Evolutionary conservation across 345 rosid species (phyloP).

Genomic region (Eucalyptus polybractea): DNA sequence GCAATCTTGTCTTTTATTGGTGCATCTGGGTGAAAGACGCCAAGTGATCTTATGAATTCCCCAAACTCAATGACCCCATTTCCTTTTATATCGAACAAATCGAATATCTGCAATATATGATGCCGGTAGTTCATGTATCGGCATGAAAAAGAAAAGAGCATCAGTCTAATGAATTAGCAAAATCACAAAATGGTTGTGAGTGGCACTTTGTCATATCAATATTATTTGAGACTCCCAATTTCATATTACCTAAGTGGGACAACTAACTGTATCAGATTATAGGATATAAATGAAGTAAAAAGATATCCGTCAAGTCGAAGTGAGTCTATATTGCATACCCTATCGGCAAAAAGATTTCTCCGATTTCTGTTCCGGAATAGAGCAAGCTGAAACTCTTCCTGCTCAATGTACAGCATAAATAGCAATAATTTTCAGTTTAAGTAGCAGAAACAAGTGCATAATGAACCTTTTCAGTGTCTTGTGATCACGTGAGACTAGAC

Average conservation of each 20-base stretch:
- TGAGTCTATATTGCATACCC: slow-evolving; percentile 21
- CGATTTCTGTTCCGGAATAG: slow-evolving; percentile 61
- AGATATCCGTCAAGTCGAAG: background rate
- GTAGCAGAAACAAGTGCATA: background rate
- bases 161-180: background rate
- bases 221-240: background rate
- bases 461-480: background rate
- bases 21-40: slow-evolving; percentile 59
- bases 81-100: slow-evolving; percentile 43
- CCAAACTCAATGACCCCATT: slow-evolving; percentile 61
- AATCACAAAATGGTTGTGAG: background rate
- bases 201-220: background rate
- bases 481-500: background rate
- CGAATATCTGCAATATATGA: slow-evolving; percentile 28
- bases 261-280: background rate
- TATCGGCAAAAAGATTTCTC: slow-evolving; percentile 77
- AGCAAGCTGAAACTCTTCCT: slow-evolving; percentile 95
- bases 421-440: background rate
- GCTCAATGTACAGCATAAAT: background rate
- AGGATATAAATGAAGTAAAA: background rate
- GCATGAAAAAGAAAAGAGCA: background rate
- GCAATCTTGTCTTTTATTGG: slow-evolving; percentile 31
- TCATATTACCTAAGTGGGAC: background rate
- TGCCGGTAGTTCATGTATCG: background rate
- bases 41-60: slow-evolving; percentile 58